These are phyloP conservation scores for Penicillium lividum DNA, from an alignment of 495 filamentous ascomycete genomes.

Conservation along the genomic window DNA sequence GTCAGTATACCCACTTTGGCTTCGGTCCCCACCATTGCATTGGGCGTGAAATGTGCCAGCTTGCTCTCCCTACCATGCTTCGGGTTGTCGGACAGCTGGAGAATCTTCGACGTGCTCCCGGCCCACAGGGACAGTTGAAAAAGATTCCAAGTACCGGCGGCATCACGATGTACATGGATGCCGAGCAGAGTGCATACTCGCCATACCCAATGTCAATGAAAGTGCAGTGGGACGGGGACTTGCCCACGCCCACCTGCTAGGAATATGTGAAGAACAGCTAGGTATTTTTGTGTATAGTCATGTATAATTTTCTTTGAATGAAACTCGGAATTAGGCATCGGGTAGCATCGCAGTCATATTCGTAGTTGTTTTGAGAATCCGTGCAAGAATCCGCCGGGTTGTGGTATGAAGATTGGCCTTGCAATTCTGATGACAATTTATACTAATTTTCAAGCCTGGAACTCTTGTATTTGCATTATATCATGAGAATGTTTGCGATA, in stretches of 20 bases:
- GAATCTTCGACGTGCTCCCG: conserved; percentile 61
- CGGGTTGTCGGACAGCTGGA: conserved; percentile 53
- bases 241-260: conserved; percentile 21
- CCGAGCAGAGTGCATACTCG: conserved; percentile 67
- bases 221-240: conserved; percentile 48
- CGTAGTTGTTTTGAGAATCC: conserved; percentile 1
- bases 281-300: background rate
- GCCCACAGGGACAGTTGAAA: conserved; percentile 69
- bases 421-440: background rate
- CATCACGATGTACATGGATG: conserved; percentile 66
- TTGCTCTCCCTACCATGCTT: conserved; percentile 64
- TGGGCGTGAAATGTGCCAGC: conserved; percentile 55
- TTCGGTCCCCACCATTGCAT: conserved; percentile 60
- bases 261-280: background rate
- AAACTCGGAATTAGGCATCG: background rate
- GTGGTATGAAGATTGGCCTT: background rate
- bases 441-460: too few species aligned
- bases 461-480: background rate
- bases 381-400: background rate
- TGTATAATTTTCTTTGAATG: background rate
- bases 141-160: conserved; percentile 57
- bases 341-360: conserved; percentile 4
- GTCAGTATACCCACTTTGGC: conserved; percentile 65
- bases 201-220: conserved; percentile 70
- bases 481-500: background rate